These are phyloP conservation scores for Psophocarpus tetragonolobus DNA, from an alignment of 306 rosid genomes.

Conservation along the genomic window DNA sequence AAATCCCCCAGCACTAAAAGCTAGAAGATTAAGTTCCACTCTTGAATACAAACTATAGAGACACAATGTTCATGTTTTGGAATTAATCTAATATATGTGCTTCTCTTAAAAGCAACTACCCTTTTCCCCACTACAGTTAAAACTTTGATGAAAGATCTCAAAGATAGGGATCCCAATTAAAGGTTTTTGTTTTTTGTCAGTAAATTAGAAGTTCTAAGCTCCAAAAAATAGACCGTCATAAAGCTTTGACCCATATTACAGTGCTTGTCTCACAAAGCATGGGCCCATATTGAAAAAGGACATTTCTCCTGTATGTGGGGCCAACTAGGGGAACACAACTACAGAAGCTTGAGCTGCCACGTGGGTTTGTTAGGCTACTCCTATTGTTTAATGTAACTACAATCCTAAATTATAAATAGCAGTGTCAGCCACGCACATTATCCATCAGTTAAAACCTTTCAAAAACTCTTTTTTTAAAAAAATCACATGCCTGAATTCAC, in stretches of 20 bases:
- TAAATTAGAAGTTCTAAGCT: constrained; percentile 17
- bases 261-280: constrained; percentile 30
- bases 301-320: constrained; percentile 48
- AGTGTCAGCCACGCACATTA: constrained; percentile 40
- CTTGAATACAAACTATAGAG: neutral
- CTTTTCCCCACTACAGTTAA: constrained; percentile 16
- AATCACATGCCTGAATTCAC: constrained; percentile 66
- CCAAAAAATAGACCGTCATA: constrained; percentile 22
- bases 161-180: constrained; percentile 15
- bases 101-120: neutral
- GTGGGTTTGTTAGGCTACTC: constrained; percentile 41
- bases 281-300: constrained; percentile 48
- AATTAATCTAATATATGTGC: neutral
- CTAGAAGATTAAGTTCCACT: constrained; percentile 9
- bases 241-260: constrained; percentile 42
- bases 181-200: neutral
- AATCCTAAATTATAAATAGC: constrained; percentile 48
- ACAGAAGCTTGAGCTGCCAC: constrained; percentile 56
- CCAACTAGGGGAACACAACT: constrained; percentile 48
- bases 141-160: constrained; percentile 6
- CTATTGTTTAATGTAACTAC: constrained; percentile 32
- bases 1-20: neutral
- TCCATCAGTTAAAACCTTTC: constrained; percentile 36
- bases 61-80: neutral
- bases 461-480: constrained; percentile 11